Percentiles rank a stretch among this genome's conserved stretches.
Evolutionary conservation across 331 rosid species (phyloP).

Genomic region (Stylosanthes scabra): DNA sequence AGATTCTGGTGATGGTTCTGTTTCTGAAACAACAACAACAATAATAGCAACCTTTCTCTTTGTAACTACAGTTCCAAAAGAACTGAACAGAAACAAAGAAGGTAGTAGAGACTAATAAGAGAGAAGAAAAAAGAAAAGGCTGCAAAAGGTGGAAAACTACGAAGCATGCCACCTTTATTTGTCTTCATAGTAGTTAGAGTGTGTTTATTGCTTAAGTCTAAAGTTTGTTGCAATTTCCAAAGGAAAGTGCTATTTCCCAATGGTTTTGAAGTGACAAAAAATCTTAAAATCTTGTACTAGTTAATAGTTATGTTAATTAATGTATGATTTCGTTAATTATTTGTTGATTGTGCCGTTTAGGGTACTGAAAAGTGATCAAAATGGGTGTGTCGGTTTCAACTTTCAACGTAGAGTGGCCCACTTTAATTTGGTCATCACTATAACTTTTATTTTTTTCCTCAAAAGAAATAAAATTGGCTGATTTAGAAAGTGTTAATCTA

Average conservation of each 20-base stretch:
- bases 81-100: not conserved
- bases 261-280: not conserved
- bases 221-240: not conserved
- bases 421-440: too few relatives aligned
- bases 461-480: too few relatives aligned
- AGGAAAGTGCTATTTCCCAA: not conserved
- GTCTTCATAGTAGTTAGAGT: not conserved
- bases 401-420: too few relatives aligned
- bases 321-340: conserved; percentile 3
- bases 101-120: too few relatives aligned
- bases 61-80: conserved; percentile 8
- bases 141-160: conserved; percentile 35
- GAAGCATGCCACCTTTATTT: conserved; percentile 28
- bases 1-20: conserved; percentile 24
- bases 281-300: not conserved
- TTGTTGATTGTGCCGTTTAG: not conserved
- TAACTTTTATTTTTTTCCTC: too few relatives aligned
- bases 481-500: too few relatives aligned
- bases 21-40: conserved; percentile 11
- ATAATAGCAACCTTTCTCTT: conserved; percentile 24
- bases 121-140: not conserved
- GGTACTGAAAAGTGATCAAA: not conserved
- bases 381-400: too few relatives aligned
- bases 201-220: not conserved
- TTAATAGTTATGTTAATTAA: not conserved